Base-by-base conservation (phyloP, 2,329 filamentous ascomycete genomes). In the Penicillium freii region DNA sequence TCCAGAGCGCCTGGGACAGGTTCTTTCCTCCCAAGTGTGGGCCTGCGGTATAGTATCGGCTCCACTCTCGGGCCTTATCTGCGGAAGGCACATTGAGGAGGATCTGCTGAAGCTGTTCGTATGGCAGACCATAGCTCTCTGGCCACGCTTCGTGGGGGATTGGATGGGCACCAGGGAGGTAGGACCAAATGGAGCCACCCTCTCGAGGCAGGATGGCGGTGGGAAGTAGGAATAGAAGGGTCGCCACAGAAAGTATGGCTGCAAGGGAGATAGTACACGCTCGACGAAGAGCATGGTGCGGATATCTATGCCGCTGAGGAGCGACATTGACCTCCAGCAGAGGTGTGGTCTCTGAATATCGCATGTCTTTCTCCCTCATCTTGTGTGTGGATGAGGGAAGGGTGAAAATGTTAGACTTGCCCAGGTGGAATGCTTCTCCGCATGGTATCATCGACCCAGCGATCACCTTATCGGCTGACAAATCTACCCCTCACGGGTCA, bases 11-110 rank as follows among this genome's bases (percentile, higher is more conserved):
- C 76, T 91, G 88, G 49, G 87, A 91, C 59, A 87, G 81, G 70
- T 93, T 94, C 76, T 88, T 86, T 21, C 90, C 90, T 0, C 88
- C 89, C 48, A 93, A 75, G 74, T 93, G 90, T 19, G 87, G 82
- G 0, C 90, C 90, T 0, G 87, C 78, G 0, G 90, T 90, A 68
- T 93, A 93, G 72, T 92, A 93, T 60, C 79, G 80, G 72, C 86
- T 90, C 89, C 89, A 92, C 75, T 91, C 85, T 61, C 83, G 80
- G 9, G 83, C 83, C 61, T 83, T 83, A 17, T 78, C 75, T 38
- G 80, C 77, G 43, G 79, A 77, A 0, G 85, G 84, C 1, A 82
- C 85, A 15, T 77, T 74, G 5, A 79, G 71, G 29, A 87, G 72
- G 40, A 86, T 78, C 23, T 80, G 71, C 64, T 83, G 79, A 45